phyloP scores from a whole-genome alignment of 768 basidiomycete species.

The Termitomyces sp. region DNA sequence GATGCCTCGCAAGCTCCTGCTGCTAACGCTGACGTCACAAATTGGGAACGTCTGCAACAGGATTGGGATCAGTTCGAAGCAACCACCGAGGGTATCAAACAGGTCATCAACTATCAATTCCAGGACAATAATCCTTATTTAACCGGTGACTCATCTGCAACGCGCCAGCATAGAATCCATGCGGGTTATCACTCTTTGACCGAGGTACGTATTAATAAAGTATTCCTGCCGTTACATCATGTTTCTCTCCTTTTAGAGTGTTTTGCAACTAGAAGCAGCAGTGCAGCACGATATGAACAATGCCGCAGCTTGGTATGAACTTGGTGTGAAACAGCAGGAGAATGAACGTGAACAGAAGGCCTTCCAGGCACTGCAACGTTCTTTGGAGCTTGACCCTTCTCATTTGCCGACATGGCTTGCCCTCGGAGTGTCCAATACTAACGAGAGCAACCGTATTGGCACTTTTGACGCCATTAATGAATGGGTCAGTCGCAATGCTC shows the following conservation, averaged over 20 bases:
- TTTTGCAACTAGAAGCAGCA: slow-evolving; percentile 84
- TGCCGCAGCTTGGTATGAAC: slow-evolving; percentile 79
- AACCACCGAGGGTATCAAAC: slow-evolving; percentile 56
- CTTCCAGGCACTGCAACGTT: slow-evolving; percentile 75
- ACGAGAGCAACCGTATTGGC: slow-evolving; percentile 73
- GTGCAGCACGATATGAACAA: slow-evolving; percentile 75
- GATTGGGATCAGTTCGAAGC: slow-evolving; percentile 86
- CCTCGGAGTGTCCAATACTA: slow-evolving; percentile 85
- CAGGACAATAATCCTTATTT: slow-evolving; percentile 77
- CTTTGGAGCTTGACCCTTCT: slow-evolving; percentile 74
- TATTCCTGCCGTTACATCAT: slow-evolving; percentile 10
- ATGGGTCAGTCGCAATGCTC: slow-evolving; percentile 71
- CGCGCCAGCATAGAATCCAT: slow-evolving; percentile 42
- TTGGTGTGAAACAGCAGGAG: slow-evolving; percentile 97
- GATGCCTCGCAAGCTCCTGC: slow-evolving; percentile 8
- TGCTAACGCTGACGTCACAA: slow-evolving; percentile 22
- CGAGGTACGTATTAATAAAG: slow-evolving; percentile 30
- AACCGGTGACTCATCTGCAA: slow-evolving; percentile 50
- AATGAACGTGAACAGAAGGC: slow-evolving; percentile 94
- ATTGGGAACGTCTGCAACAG: slow-evolving; percentile 65
- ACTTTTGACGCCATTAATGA: slow-evolving; percentile 77
- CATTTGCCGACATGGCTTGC: slow-evolving; percentile 85
- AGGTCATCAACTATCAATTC: slow-evolving; percentile 60
- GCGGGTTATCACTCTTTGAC: slow-evolving; percentile 27
- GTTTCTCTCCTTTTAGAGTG: slow-evolving; percentile 45